phyloP scores from a whole-genome alignment of 768 basidiomycete species.

The Pilatotrama ljubarskyi region DNA sequence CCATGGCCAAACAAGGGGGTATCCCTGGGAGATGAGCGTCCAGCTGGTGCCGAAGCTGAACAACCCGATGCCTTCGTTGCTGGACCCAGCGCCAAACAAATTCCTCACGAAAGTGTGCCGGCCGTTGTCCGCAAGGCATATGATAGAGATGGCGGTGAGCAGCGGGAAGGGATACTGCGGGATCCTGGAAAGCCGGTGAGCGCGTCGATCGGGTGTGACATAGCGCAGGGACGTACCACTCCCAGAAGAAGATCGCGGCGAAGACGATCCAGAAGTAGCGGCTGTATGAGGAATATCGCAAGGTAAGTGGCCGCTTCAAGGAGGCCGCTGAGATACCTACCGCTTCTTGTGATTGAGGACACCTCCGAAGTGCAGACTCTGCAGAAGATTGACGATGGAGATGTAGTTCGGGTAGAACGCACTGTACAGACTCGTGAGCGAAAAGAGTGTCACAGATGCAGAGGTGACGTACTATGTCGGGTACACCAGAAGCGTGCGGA shows the following conservation, averaged over 20 bases:
- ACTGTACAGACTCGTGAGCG: constrained; percentile 5
- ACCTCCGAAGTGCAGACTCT: constrained; percentile 53
- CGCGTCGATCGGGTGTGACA: too few species aligned
- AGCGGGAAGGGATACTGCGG: constrained; percentile 43
- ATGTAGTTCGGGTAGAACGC: constrained; percentile 56
- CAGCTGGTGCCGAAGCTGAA: constrained; percentile 49
- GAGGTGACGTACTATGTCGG: constrained; percentile 45
- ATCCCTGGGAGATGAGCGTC: constrained; percentile 57
- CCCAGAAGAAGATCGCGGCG: constrained; percentile 49
- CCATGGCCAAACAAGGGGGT: constrained; percentile 55
- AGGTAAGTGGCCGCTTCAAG: neutral
- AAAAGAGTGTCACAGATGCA: neutral
- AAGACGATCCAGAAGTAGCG: constrained; percentile 59
- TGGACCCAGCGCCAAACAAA: constrained; percentile 45
- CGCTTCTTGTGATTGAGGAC: constrained; percentile 50
- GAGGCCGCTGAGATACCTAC: constrained; percentile 3
- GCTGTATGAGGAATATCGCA: constrained; percentile 9
- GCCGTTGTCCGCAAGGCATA: constrained; percentile 50
- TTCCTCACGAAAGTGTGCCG: constrained; percentile 42
- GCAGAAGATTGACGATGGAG: constrained; percentile 51
- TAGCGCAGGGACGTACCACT: constrained; percentile 31
- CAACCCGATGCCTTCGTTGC: constrained; percentile 52
- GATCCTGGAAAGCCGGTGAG: constrained; percentile 24
- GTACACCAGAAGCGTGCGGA: constrained; percentile 51
- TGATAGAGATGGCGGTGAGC: constrained; percentile 49